These are phyloP conservation scores for Aspergillus melleus DNA, from an alignment of 2,329 filamentous ascomycete species.

Conservation along the genomic window DNA sequence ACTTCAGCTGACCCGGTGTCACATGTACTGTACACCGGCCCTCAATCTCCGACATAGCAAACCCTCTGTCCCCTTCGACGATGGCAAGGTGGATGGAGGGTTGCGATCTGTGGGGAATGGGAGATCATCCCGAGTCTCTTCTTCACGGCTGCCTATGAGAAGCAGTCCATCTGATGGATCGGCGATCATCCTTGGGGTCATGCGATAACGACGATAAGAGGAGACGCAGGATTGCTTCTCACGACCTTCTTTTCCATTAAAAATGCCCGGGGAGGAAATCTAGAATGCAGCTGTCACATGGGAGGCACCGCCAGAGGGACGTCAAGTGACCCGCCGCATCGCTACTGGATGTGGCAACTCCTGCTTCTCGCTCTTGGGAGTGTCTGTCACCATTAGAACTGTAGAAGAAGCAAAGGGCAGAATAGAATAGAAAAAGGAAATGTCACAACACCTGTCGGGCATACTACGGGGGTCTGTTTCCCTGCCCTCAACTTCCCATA, in stretches of 20 bases:
- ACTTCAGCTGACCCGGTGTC: constrained; percentile 3
- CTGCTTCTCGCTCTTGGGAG: background rate
- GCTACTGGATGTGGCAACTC: background rate
- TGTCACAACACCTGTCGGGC: background rate
- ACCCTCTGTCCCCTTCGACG: background rate
- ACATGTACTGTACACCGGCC: background rate
- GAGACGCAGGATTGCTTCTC: background rate
- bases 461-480: background rate
- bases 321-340: constrained; percentile 6
- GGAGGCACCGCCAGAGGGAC: constrained; percentile 2
- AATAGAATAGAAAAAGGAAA: background rate
- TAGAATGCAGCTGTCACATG: constrained; percentile 9
- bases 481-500: background rate
- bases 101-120: background rate
- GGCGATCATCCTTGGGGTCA: background rate
- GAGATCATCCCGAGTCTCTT: background rate
- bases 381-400: background rate
- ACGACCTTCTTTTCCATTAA: background rate
- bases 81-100: background rate
- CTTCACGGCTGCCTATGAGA: background rate
- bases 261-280: background rate
- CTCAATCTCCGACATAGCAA: background rate
- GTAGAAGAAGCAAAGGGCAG: background rate
- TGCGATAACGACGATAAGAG: background rate
- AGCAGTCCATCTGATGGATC: background rate